phyloP scores from a whole-genome alignment of 768 basidiomycete species.

The Leccinum variicolor region DNA sequence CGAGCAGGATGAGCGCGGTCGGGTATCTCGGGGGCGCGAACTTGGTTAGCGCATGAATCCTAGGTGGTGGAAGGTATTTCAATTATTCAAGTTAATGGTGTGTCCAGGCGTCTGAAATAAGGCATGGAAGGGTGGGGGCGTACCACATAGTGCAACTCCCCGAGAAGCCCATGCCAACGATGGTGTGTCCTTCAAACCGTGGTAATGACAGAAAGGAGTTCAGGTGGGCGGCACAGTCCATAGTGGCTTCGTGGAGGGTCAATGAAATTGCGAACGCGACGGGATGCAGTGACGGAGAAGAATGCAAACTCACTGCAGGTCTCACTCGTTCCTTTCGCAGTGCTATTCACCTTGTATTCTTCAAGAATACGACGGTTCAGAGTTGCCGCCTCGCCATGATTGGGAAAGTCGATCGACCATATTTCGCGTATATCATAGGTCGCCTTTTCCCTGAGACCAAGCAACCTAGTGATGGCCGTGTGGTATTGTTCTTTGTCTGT shows the following conservation, averaged over 20 bases:
- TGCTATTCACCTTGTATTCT: slow-evolving; percentile 15
- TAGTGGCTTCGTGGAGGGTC: slow-evolving; percentile 10
- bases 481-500: slow-evolving; percentile 32
- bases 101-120: not conserved
- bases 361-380: slow-evolving; percentile 30
- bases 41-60: slow-evolving; percentile 20
- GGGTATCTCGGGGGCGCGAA: slow-evolving; percentile 8
- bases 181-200: slow-evolving; percentile 17
- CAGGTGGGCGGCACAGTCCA: slow-evolving; percentile 24
- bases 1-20: slow-evolving; percentile 23
- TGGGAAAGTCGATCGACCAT: slow-evolving; percentile 35
- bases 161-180: slow-evolving; percentile 29
- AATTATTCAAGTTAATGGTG: not conserved
- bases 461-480: slow-evolving; percentile 13
- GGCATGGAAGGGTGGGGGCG: not conserved
- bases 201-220: slow-evolving; percentile 23
- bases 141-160: slow-evolving; percentile 30
- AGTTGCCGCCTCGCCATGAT: slow-evolving; percentile 34
- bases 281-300: not conserved
- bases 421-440: slow-evolving; percentile 28
- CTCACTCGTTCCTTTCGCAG: slow-evolving; percentile 2
- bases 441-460: slow-evolving; percentile 8
- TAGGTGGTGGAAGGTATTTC: not conserved
- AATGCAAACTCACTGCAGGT: slow-evolving; percentile 20
- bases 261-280: not conserved